A percentile compares a stretch with the other conserved stretches of the same genome.
Conservation (phyloP, 441 rosid genomes). For the Pelargonium fulgidum region DNA sequence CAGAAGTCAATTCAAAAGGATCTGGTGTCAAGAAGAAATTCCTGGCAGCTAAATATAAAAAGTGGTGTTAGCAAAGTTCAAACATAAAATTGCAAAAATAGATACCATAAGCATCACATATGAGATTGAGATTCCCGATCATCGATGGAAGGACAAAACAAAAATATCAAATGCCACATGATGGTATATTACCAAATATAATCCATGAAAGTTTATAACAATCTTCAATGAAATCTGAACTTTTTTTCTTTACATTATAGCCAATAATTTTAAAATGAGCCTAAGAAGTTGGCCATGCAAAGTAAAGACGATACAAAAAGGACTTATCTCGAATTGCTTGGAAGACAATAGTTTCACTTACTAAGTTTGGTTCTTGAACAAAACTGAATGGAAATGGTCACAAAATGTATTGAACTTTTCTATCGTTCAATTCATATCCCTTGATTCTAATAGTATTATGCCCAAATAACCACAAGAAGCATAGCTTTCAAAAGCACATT, state of each 20-base stretch:
- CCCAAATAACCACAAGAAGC: conserved; percentile 5
- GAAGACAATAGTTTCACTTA: not conserved
- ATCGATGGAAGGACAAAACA: not conserved
- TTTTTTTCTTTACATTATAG: not conserved
- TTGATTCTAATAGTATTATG: not conserved
- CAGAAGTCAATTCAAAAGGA: conserved; percentile 13
- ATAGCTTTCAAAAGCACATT: not conserved
- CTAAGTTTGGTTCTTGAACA: not conserved
- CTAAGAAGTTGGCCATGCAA: not conserved
- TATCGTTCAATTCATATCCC: not conserved
- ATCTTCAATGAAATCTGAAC: not conserved
- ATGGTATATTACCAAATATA: not conserved
- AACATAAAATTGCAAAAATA: conserved; percentile 1
- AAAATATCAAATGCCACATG: not conserved
- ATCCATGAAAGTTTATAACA: not conserved
- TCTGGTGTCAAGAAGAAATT: not conserved
- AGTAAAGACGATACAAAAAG: not conserved
- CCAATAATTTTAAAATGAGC: not conserved
- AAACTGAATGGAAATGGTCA: not conserved
- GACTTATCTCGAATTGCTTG: not conserved
- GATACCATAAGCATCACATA: not conserved
- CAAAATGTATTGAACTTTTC: not conserved
- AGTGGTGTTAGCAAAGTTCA: not conserved
- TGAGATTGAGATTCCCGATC: not conserved
- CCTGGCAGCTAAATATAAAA: not conserved